These are phyloP conservation scores for Suhomyces anneliseae DNA, from an alignment of 1,139 yeast genomes.

Conservation along the genomic window DNA sequence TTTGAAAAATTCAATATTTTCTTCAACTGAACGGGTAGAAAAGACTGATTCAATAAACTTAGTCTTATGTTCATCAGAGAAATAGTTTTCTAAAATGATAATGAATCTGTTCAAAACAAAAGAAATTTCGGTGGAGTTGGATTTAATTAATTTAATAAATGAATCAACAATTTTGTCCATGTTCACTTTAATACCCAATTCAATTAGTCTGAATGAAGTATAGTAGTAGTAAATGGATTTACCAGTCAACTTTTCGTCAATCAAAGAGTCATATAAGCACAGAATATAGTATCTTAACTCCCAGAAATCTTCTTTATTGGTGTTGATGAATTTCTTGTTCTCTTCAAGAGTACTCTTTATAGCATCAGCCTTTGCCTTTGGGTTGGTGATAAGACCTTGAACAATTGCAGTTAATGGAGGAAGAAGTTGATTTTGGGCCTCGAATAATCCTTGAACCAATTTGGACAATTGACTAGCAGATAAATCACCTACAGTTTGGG, in stretches of 20 bases:
- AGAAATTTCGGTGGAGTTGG: slow-evolving; percentile 17
- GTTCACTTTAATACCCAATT: slow-evolving; percentile 22
- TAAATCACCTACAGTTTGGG: slow-evolving; percentile 41
- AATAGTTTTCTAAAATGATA: slow-evolving; percentile 42
- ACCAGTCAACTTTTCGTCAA: slow-evolving; percentile 12
- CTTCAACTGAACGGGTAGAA: slow-evolving; percentile 8
- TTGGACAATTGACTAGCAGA: slow-evolving; percentile 47
- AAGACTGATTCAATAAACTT: slow-evolving; percentile 15
- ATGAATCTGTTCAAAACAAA: slow-evolving; percentile 55
- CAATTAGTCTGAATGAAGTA: slow-evolving; percentile 49
- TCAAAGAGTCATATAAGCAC: slow-evolving; percentile 43
- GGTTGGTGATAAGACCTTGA: slow-evolving; percentile 37
- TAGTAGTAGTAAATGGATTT: slow-evolving; percentile 29
- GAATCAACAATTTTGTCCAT: neutral
- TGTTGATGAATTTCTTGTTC: slow-evolving; percentile 12
- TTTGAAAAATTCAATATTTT: slow-evolving; percentile 20
- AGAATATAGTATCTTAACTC: slow-evolving; percentile 46
- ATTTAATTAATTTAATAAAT: slow-evolving; percentile 16
- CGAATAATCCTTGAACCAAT: slow-evolving; percentile 21
- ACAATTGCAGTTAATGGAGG: slow-evolving; percentile 37
- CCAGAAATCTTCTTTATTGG: slow-evolving; percentile 35
- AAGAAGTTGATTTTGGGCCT: slow-evolving; percentile 11
- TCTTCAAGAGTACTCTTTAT: slow-evolving; percentile 16
- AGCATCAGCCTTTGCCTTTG: slow-evolving; percentile 22
- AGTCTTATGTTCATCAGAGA: slow-evolving; percentile 21